phyloP scores from a whole-genome alignment of 306 rosid genomes.

The Cicer arietinum region DNA sequence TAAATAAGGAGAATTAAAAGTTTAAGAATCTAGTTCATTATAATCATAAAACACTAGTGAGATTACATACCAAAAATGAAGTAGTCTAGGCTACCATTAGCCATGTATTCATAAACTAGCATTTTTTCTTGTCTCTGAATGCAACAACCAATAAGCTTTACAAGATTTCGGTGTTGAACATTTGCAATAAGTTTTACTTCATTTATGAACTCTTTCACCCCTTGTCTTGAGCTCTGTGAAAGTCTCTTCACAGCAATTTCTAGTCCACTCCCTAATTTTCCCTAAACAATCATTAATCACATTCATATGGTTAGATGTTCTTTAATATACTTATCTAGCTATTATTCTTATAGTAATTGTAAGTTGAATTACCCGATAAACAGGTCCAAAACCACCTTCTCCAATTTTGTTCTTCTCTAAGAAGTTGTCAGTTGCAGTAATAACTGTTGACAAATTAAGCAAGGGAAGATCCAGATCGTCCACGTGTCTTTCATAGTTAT shows the following conservation, averaged over 20 bases:
- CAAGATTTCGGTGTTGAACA: conserved; percentile 57
- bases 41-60: neutral
- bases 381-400: conserved; percentile 62
- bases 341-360: neutral
- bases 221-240: conserved; percentile 48
- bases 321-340: neutral
- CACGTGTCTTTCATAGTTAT: conserved; percentile 29
- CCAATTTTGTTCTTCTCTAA: conserved; percentile 50
- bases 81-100: conserved; percentile 37
- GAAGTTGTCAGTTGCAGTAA: conserved; percentile 46
- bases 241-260: conserved; percentile 58
- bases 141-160: conserved; percentile 58
- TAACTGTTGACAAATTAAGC: conserved; percentile 41
- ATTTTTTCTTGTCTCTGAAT: conserved; percentile 48
- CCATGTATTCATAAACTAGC: conserved; percentile 42
- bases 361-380: conserved; percentile 43
- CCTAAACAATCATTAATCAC: conserved; percentile 39
- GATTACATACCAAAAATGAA: conserved; percentile 43
- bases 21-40: neutral
- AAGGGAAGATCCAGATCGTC: conserved; percentile 55
- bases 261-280: conserved; percentile 41
- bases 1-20: neutral
- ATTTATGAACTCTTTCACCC: conserved; percentile 46
- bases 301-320: conserved; percentile 2
- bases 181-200: conserved; percentile 54